phyloP scores from a whole-genome alignment of 257 asterid genomes.

The Apocynum venetum region DNA sequence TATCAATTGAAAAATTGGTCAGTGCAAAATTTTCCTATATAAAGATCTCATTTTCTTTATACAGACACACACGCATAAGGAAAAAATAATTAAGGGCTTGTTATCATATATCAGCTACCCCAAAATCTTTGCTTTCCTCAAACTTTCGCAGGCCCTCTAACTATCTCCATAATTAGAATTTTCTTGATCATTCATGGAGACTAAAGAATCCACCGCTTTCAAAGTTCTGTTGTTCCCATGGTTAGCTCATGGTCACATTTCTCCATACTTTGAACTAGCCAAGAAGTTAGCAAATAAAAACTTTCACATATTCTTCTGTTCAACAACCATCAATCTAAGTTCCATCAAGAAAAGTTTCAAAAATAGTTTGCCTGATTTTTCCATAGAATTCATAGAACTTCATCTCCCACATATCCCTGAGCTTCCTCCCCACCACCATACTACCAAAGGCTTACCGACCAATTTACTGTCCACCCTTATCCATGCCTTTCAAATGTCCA shows the following conservation, averaged over 20 bases:
- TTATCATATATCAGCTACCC: no score
- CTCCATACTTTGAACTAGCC: constrained; percentile 44
- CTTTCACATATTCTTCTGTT: constrained; percentile 37
- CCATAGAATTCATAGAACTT: constrained; percentile 32
- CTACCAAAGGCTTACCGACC: constrained; percentile 14
- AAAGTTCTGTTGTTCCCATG: constrained; percentile 44
- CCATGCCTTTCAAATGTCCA: constrained; percentile 30
- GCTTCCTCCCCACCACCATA: constrained; percentile 25
- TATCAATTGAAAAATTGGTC: no score
- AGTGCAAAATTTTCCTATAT: no score
- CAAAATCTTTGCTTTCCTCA: no score
- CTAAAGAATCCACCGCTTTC: constrained; percentile 8
- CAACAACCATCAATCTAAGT: constrained; percentile 37
- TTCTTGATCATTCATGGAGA: constrained; percentile 11
- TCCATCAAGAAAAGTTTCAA: constrained; percentile 29
- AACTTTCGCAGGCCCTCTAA: no score
- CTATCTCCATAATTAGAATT: no score
- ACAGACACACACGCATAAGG: no score
- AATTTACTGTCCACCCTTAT: constrained; percentile 30
- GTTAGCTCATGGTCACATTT: constrained; percentile 48
- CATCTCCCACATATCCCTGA: constrained; percentile 29
- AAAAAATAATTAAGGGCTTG: no score
- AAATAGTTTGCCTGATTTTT: constrained; percentile 14
- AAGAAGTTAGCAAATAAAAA: constrained; percentile 36
- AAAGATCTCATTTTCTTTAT: no score